Base-by-base conservation (phyloP, 495 filamentous ascomycete species). In the Penicillium chermesinum region DNA sequence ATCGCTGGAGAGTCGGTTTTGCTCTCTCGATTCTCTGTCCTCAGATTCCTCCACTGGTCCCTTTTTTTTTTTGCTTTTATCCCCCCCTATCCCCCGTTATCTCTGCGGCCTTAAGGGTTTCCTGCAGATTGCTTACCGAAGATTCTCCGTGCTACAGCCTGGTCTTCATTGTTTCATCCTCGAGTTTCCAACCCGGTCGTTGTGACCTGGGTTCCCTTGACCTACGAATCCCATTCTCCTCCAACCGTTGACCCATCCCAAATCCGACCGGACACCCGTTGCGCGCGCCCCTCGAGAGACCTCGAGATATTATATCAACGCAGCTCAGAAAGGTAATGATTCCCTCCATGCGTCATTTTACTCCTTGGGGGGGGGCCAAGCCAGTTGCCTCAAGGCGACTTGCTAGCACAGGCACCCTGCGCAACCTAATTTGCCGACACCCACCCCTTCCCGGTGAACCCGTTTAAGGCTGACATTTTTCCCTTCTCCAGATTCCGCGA, bases 241-340 rank as follows among this genome's bases (percentile, higher is more conserved):
- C 55, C 59, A 49, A 57, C 39, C 22, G 52, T 52, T 51, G 38
- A 59, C 50, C 48, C 53, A 54, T 57, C 47, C 49, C 49, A 48
- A 35, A 46, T 30, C 5, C n/a, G n/a, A n/a, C n/a, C n/a, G n/a
- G n/a, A n/a, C n/a, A n/a, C n/a, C n/a, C n/a, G n/a, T n/a, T n/a
- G n/a, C n/a, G n/a, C n/a, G n/a, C n/a, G n/a, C n/a, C 10, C 10
- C 25, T 10, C 25, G 25, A 30, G 5, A 30, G 25, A 10, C 25
- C 10, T 10, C 25, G 25, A 30, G 25, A 30, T 30, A 37, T 17
- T 14, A 5, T 37, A n/a, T n/a, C 35, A 14, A 18, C 27, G 15
- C 7, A 14, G 37, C 3, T 21, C 16, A 21, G 18, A 22, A 48
- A 57, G 49, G 54, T 57, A 53, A 44, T 42, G 14, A 50, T 39